Base-by-base conservation (phyloP, 2,329 filamentous ascomycete genomes). In the Paracoccidioides brasiliensis region DNA sequence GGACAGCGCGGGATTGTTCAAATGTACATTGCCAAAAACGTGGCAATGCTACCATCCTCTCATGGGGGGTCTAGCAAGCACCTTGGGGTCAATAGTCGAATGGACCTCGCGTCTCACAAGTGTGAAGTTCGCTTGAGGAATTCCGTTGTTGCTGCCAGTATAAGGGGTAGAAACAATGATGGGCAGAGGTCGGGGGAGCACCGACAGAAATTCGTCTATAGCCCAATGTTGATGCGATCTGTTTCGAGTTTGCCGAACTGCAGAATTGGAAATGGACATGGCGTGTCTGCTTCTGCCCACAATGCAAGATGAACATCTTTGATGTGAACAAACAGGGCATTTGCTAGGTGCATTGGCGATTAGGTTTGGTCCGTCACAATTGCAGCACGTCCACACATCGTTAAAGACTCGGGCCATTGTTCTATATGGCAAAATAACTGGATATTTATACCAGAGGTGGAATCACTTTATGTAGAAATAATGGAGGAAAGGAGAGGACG, bases 361-460 rank as follows among this genome's bases (percentile, higher is more conserved):
- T 15, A 65, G 66, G 55, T 59, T 61, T 22, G 56, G 12, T 4
- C 50, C 49, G 0, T 15, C 1, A 44, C 65, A 69, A 1, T 5
- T 0, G 44, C 62, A 66, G 59, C 67, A 69, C 0, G 10, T 37
- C 66, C 65, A 66, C 59, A 61, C 63, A 9, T 56, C 54, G 53
- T 49, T 15, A 33, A 38, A 49, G 15, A 35, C 9, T 14, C 42
- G 10, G 7, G 7, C 42, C 40, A 45, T 44, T 38, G 22, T n/a
- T 45, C 6, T 5, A 40, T n/a, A 38, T 33, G n/a, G 38, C 4
- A 8, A 53, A 32, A 32, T 33, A 32, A 7, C 5, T 5, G 28
- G 9, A 22, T 43, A 30, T 5, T 10, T 53, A 12, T 6, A 6
- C 28, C 33, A n/a, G 14, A 7, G 30, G 32, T 14, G 35, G 40